Percentiles rank a stretch among this genome's conserved stretches.
Conservation (phyloP, 2,329 filamentous ascomycete species). For the Paracorniculantispora psalliotae region DNA sequence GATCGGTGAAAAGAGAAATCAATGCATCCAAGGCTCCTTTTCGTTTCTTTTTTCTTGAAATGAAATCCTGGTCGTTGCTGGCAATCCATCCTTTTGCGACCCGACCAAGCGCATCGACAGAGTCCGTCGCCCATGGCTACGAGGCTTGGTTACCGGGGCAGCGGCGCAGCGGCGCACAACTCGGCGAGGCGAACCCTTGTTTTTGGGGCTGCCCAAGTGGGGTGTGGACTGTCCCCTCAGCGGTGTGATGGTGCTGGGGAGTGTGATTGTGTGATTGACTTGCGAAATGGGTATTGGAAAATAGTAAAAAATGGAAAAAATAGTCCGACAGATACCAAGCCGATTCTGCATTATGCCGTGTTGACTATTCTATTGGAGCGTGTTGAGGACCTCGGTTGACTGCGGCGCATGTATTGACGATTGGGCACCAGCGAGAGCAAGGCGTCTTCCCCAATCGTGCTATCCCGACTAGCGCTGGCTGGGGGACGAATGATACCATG, state of each 20-base stretch:
- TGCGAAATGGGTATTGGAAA: background rate
- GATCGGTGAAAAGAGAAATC: background rate
- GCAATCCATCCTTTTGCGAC: too few relatives aligned
- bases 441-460: background rate
- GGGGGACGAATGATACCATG: too few relatives aligned
- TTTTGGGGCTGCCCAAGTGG: too few relatives aligned
- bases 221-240: too few relatives aligned
- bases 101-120: slow-evolving; percentile 3
- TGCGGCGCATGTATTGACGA: too few relatives aligned
- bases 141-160: slow-evolving; percentile 12
- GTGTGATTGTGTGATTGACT: background rate
- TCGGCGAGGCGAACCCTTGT: background rate
- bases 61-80: too few relatives aligned
- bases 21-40: background rate
- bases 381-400: background rate
- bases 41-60: background rate
- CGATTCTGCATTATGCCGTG: too few relatives aligned
- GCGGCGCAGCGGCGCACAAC: background rate
- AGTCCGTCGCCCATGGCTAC: slow-evolving; percentile 13
- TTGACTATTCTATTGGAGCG: background rate
- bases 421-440: too few relatives aligned
- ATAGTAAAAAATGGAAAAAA: background rate
- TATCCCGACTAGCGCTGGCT: background rate
- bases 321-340: too few relatives aligned
- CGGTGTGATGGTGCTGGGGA: background rate